Conservation (phyloP, 164 flowering plant genomes). For the Malania oleifera region DNA sequence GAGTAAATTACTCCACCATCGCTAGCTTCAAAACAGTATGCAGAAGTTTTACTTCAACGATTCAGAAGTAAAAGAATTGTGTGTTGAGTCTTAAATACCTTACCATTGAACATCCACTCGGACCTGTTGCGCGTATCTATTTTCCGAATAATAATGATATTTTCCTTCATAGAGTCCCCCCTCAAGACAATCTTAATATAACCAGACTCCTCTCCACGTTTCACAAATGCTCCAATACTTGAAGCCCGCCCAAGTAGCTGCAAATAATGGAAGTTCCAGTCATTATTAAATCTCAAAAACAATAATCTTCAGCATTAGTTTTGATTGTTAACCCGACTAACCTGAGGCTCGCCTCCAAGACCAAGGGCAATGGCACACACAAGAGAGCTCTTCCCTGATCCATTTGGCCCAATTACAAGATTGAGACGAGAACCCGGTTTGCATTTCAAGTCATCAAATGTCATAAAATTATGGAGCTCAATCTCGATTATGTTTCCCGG, state of each 20-base stretch:
- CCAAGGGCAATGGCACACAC: constrained; percentile 97
- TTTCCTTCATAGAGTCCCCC: constrained; percentile 49
- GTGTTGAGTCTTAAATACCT: constrained; percentile 4
- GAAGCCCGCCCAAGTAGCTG: constrained; percentile 92
- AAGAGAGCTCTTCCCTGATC: constrained; percentile 92
- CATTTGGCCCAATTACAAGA: constrained; percentile 93
- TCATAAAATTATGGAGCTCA: constrained; percentile 87
- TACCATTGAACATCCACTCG: constrained; percentile 90
- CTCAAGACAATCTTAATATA: constrained; percentile 62
- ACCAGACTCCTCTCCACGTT: constrained; percentile 86
- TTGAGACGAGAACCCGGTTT: constrained; percentile 83
- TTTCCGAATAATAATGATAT: constrained; percentile 54
- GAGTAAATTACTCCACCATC: no score
- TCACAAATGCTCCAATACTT: constrained; percentile 90
- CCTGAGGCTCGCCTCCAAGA: constrained; percentile 97
- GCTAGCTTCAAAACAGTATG: no score
- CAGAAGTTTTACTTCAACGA: no score
- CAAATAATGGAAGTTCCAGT: constrained; percentile 10
- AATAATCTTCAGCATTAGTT: background rate
- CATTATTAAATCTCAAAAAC: background rate
- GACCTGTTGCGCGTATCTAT: constrained; percentile 77
- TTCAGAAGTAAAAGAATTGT: no score
- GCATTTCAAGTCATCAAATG: constrained; percentile 54
- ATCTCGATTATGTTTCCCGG: constrained; percentile 83
- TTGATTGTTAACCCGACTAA: constrained; percentile 8